A percentile compares a stretch with the other conserved stretches of the same genome.
Conservation (phyloP, 768 basidiomycete species). For the Hypsizygus marmoreus region DNA sequence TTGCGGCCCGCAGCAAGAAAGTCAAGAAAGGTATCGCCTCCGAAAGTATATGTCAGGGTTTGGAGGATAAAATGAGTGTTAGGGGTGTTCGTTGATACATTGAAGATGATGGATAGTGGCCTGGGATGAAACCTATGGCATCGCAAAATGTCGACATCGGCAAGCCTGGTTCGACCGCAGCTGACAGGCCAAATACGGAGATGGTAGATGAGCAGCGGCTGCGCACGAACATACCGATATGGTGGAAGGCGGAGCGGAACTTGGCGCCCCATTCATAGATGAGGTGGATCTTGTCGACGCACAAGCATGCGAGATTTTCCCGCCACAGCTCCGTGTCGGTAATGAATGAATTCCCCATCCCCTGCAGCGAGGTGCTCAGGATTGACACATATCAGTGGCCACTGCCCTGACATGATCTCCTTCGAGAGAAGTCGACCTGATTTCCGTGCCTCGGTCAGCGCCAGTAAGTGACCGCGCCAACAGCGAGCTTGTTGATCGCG, state of each 20-base stretch:
- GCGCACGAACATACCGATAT: background rate
- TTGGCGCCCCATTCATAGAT: conserved; percentile 19
- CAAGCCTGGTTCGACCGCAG: too few relatives aligned
- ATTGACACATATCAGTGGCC: conserved; percentile 21
- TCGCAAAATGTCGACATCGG: background rate
- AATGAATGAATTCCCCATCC: conserved; percentile 18
- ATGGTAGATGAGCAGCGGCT: conserved; percentile 2
- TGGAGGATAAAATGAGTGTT: background rate
- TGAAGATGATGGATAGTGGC: conserved; percentile 1
- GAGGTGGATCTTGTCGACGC: too few relatives aligned
- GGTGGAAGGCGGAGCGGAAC: background rate
- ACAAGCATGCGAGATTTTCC: conserved; percentile 13
- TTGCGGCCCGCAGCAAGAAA: background rate
- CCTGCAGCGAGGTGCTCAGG: conserved; percentile 18
- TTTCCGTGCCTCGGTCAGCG: conserved; percentile 6
- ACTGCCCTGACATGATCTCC: conserved; percentile 9
- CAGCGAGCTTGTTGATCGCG: conserved; percentile 10
- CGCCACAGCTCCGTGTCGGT: conserved; percentile 7
- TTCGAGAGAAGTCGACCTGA: too few relatives aligned
- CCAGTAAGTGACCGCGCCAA: conserved; percentile 10
- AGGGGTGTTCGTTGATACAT: background rate
- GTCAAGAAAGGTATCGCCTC: background rate
- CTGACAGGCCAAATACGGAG: conserved; percentile 2
- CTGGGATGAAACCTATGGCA: background rate
- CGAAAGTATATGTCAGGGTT: background rate